Conservation (phyloP, 192 early-diverging fungal genomes). For the Backusella westeae region DNA sequence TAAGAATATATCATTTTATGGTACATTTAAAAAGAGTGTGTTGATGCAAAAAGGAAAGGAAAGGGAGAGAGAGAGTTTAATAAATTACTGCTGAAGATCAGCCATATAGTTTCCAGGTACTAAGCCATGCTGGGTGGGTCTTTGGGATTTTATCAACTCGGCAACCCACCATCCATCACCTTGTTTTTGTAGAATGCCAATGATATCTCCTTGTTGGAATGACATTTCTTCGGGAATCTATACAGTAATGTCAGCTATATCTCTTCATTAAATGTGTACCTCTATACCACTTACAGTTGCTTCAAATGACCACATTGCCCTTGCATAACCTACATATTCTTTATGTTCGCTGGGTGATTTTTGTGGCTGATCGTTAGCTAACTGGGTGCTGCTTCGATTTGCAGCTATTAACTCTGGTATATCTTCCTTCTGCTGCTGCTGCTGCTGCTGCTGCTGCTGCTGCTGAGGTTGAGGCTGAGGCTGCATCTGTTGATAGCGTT, state of each 20-base stretch:
- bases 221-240: conserved; percentile 51
- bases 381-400: background rate
- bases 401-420: background rate
- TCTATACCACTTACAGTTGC: conserved; percentile 31
- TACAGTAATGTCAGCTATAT: background rate
- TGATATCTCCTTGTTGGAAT: conserved; percentile 43
- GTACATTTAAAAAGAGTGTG: background rate
- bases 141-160: conserved; percentile 29
- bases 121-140: conserved; percentile 12
- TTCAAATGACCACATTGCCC: conserved; percentile 40
- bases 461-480: background rate
- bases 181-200: conserved; percentile 44
- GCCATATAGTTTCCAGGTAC: conserved; percentile 38
- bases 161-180: conserved; percentile 63
- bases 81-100: background rate
- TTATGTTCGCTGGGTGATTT: background rate
- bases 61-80: background rate
- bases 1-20: background rate
- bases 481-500: background rate
- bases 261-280: background rate
- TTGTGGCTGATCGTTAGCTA: background rate
- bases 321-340: conserved; percentile 8
- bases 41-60: background rate
- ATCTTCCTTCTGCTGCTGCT: background rate
- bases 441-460: background rate